phyloP scores from a whole-genome alignment of 2,329 filamentous ascomycete species.

The Sclerotinia minor region DNA sequence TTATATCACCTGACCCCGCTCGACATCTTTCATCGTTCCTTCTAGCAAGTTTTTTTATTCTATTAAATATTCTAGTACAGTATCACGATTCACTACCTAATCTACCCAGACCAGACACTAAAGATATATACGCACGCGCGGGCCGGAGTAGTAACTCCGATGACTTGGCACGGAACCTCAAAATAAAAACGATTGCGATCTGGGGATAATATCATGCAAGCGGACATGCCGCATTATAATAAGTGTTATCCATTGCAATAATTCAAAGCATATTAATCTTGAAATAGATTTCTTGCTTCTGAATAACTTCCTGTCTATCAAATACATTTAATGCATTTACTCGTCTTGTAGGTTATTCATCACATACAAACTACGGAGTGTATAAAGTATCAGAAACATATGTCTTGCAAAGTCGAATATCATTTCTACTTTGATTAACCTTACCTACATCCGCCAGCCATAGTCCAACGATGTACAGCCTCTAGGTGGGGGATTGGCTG shows the following conservation, averaged over 20 bases:
- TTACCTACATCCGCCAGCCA: background rate
- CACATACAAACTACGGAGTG: background rate
- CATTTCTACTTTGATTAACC: background rate
- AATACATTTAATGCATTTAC: background rate
- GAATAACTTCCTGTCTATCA: background rate
- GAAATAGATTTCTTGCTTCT: background rate
- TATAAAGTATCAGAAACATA: background rate
- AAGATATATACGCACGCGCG: background rate
- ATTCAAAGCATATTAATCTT: too few species aligned
- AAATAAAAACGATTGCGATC: background rate
- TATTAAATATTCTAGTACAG: background rate
- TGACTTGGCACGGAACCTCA: background rate
- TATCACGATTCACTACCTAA: too few species aligned
- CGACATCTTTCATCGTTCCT: background rate
- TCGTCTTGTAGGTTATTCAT: background rate
- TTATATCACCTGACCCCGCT: background rate
- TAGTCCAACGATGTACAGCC: background rate
- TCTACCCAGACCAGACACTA: too few species aligned
- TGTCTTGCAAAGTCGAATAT: background rate
- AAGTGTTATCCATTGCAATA: too few species aligned
- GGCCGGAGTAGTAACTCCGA: conserved; percentile 11
- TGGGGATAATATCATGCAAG: too few species aligned
- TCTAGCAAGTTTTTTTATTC: background rate
- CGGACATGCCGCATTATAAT: too few species aligned
- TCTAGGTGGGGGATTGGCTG: background rate